Evolutionary conservation across 192 early-diverging fungal species (phyloP).

Genomic region (Coemansia sp.): DNA sequence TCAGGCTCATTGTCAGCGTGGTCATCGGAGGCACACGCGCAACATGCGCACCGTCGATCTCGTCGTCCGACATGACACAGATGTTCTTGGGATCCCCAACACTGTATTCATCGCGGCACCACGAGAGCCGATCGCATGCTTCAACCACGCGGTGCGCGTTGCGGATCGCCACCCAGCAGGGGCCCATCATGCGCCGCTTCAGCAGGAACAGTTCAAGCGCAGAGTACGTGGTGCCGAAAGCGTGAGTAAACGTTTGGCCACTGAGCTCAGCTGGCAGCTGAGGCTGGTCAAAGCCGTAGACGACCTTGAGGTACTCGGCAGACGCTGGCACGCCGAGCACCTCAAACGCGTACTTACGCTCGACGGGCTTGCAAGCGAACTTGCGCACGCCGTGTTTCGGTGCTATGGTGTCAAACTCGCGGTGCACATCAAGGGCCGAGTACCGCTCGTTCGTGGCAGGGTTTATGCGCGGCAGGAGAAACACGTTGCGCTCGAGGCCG

Average conservation of each 20-base stretch:
- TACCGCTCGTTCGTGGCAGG: constrained; percentile 51
- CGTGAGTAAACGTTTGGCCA: constrained; percentile 75
- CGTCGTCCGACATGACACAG: constrained; percentile 58
- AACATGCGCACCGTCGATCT: constrained; percentile 38
- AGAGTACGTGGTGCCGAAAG: constrained; percentile 85
- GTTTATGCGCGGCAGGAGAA: constrained; percentile 78
- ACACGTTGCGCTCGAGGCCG: constrained; percentile 82
- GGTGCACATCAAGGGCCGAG: constrained; percentile 61
- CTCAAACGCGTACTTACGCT: constrained; percentile 93
- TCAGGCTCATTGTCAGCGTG: constrained; percentile 83
- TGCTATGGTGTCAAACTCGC: constrained; percentile 70
- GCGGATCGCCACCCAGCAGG: constrained; percentile 84
- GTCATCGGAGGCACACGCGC: constrained; percentile 72
- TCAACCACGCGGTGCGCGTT: constrained; percentile 49
- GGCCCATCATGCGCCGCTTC: constrained; percentile 94
- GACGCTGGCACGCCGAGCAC: constrained; percentile 72
- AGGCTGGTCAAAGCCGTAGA: constrained; percentile 70
- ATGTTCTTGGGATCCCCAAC: constrained; percentile 74
- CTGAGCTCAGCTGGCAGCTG: constrained; percentile 56
- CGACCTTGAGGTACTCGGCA: constrained; percentile 84
- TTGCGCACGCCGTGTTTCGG: constrained; percentile 57
- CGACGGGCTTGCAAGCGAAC: constrained; percentile 63
- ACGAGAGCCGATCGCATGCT: constrained; percentile 64
- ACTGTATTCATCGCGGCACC: constrained; percentile 79
- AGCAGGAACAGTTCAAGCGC: constrained; percentile 93